Conservation (phyloP, 306 rosid species). For the Cucumis sativus region DNA sequence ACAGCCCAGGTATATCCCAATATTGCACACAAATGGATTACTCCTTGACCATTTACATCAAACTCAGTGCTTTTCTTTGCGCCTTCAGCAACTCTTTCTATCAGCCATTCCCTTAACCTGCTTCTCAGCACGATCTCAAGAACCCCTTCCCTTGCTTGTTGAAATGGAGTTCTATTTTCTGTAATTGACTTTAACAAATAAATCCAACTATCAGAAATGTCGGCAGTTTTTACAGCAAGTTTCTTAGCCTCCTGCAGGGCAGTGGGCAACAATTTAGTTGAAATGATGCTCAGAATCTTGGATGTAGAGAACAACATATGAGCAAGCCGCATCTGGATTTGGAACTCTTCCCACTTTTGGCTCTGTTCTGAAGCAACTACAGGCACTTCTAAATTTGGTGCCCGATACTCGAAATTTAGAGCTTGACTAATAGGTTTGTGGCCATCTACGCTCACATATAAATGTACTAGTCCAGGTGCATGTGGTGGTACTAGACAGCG, state of each 20-base stretch:
- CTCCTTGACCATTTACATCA: conserved; percentile 79
- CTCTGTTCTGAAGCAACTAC: conserved; percentile 29
- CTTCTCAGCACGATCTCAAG: conserved; percentile 49
- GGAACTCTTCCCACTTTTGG: conserved; percentile 49
- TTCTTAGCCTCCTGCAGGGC: conserved; percentile 54
- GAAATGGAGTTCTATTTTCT: conserved; percentile 33
- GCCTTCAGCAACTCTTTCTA: conserved; percentile 60
- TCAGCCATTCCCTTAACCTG: conserved; percentile 72
- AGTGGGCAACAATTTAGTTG: conserved; percentile 34
- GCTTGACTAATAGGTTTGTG: conserved; percentile 81
- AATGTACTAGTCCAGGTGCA: conserved; percentile 45
- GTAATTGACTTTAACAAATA: conserved; percentile 36
- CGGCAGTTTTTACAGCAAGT: conserved; percentile 39
- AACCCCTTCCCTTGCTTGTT: conserved; percentile 53
- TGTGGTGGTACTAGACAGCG: conserved; percentile 61
- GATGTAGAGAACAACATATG: conserved; percentile 54
- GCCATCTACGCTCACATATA: conserved; percentile 68
- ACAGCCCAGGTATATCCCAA: conserved; percentile 84
- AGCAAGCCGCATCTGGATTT: conserved; percentile 59
- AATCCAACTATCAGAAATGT: conserved; percentile 51
- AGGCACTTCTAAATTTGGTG: conserved; percentile 35
- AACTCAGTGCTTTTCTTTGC: conserved; percentile 44
- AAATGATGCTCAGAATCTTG: conserved; percentile 39
- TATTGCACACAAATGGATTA: conserved; percentile 82
- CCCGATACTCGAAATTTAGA: conserved; percentile 64